Conservation (phyloP, 352 stramenopile species). For the Globisporangium splendens region DNA sequence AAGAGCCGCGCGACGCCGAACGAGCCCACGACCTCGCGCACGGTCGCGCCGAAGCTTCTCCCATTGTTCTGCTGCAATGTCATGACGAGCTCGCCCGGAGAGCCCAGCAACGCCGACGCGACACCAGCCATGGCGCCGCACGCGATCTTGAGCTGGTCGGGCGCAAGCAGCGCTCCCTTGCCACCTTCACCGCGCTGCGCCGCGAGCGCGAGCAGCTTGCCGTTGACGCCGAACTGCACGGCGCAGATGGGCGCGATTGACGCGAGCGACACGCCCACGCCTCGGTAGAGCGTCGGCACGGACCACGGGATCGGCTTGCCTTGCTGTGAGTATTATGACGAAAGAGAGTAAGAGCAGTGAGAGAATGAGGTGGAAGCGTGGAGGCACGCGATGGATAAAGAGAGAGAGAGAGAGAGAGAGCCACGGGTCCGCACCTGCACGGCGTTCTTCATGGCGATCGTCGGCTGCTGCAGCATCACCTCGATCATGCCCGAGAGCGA, state of each 20-base stretch:
- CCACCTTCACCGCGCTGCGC: conserved; percentile 2
- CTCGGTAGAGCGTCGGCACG: conserved; percentile 61
- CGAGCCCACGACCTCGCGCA: conserved; percentile 46
- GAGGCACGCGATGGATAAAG: too few relatives aligned
- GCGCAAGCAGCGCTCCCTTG: conserved; percentile 10
- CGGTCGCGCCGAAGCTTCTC: conserved; percentile 56
- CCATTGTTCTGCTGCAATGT: conserved; percentile 84
- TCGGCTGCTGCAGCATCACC: conserved; percentile 80
- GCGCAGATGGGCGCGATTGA: conserved; percentile 79
- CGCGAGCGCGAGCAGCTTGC: conserved; percentile 44
- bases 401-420: background rate
- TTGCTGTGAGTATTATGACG: conserved; percentile 31
- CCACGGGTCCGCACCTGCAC: conserved; percentile 32
- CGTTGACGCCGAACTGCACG: conserved; percentile 79
- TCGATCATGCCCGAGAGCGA: conserved; percentile 83
- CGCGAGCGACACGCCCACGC: conserved; percentile 68
- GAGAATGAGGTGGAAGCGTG: too few relatives aligned
- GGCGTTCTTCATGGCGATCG: conserved; percentile 82
- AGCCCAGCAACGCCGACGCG: conserved; percentile 60
- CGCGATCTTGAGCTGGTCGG: conserved; percentile 54
- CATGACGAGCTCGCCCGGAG: conserved; percentile 79
- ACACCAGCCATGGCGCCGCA: conserved; percentile 61
- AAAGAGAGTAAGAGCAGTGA: too few relatives aligned
- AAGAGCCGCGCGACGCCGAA: conserved; percentile 52
- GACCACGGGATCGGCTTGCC: conserved; percentile 60